Evolutionary conservation across 495 filamentous ascomycete genomes (phyloP).

Genomic region (Hypoxylon intermedium): DNA sequence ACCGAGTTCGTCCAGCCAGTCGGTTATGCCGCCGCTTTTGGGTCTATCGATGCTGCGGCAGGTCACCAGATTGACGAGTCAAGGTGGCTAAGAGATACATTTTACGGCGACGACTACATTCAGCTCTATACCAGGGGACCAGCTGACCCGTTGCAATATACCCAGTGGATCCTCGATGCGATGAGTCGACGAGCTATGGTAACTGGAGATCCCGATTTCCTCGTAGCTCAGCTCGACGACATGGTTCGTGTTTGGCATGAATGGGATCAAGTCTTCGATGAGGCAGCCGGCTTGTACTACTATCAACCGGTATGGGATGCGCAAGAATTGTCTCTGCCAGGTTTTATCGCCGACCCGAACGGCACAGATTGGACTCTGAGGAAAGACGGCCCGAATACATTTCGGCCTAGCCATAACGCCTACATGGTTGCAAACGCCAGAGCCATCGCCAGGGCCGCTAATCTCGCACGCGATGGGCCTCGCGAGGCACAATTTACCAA

Average conservation of each 20-base stretch:
- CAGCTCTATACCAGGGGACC: constrained; percentile 52
- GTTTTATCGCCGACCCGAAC: constrained; percentile 48
- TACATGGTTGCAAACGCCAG: constrained; percentile 57
- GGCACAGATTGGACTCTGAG: constrained; percentile 39
- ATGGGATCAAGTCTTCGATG: constrained; percentile 50
- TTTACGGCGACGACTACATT: constrained; percentile 52
- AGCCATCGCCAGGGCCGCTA: constrained; percentile 49
- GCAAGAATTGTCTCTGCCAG: constrained; percentile 54
- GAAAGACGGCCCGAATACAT: constrained; percentile 53
- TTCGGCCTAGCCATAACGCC: constrained; percentile 52
- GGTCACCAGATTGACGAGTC: constrained; percentile 56
- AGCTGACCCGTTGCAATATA: constrained; percentile 51
- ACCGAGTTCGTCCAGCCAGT: constrained; percentile 55
- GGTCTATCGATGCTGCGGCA: constrained; percentile 52
- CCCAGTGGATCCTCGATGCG: constrained; percentile 53
- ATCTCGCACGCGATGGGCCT: constrained; percentile 37
- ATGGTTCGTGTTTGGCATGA: constrained; percentile 50
- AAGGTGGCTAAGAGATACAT: constrained; percentile 53
- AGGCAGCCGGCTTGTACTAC: constrained; percentile 49
- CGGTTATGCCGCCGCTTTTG: constrained; percentile 46
- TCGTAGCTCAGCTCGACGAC: constrained; percentile 48
- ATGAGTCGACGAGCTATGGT: constrained; percentile 48
- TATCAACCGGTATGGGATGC: constrained; percentile 53
- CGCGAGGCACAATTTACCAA: constrained; percentile 43
- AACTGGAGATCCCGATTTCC: constrained; percentile 49